Base-by-base conservation (phyloP, 345 rosid genomes). In the Mercurialis annua region DNA sequence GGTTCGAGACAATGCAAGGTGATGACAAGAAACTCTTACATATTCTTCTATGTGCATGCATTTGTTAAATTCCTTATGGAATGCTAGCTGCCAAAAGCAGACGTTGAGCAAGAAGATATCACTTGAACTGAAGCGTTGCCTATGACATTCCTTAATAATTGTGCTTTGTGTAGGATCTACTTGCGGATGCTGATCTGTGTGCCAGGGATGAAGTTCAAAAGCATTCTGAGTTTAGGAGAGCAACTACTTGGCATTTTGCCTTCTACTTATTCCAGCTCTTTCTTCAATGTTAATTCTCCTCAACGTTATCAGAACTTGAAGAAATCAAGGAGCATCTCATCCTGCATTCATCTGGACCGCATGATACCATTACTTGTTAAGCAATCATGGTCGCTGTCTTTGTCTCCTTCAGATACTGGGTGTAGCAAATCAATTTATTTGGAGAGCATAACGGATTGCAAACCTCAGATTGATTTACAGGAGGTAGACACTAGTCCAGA, bases 1-100 rank as follows among this genome's bases (percentile, higher is more conserved):
- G 79, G 96, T 90, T 65, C 90, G 99, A 24, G 99, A 90, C 79
- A 80, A 77, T 68, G 97, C 96, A 66, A 89, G 98, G 98, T 93
- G 68, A 30, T 68, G 62, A 38, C 50, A 64, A 57, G 31, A 38
- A 43, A 52, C 42, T 20, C 43, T 64, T 54, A 61, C 16, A 10
- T 55, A 36, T 3, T 60, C 49, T 26, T 55, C n/a, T n/a, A n/a
- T 36, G 4, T 58, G 30, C 9, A 27, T 26, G n/a, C 30, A 49
- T 10, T 10, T 27, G 11, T 55, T 62, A 16, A 5, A 14, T 50
- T 43, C 42, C 31, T 57, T 31, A 30, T 16, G n/a, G n/a, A 55
- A 8, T 50, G 9, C 54, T 50, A 50, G 7, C 2, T 55, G 18
- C 34, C 15, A 15, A 12, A 52, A 53, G 27, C 27, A 53, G n/a